Base-by-base conservation (phyloP, 352 stramenopile genomes). In the Hyaloperonospora brassicae region DNA sequence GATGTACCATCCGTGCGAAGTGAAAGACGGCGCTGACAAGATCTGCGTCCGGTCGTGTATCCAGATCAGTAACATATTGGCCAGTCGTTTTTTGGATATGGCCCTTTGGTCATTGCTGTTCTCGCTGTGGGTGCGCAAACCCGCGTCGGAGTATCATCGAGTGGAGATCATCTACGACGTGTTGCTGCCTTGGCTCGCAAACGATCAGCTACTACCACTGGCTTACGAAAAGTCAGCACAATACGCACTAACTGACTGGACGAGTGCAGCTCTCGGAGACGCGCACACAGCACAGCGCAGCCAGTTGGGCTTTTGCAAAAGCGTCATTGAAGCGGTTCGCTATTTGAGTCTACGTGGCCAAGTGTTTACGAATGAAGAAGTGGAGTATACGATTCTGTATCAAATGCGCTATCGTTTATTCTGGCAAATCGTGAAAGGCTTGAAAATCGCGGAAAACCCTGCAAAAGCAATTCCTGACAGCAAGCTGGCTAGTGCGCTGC, bases 101-200 rank as follows among this genome's bases (percentile, higher is more conserved):
- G 80, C 85, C 7, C 90, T 94, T 45, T 95, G 84, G 84, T 74
- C 79, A 43, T 53, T 91, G 40, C 47, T 92, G 23, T 92, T 91
- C 51, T 93, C 84, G 43, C 70, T 93, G 0, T 95, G 85, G 83
- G 68, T 92, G 53, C 81, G 81, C 55, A 87, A 86, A 47, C 79
- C 82, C 4, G 68, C 86, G 23, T 90, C 80, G 46, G 84, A 96
- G 57, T 94, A 93, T 58, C 83, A 96, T 52, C 74, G 84, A 35
- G 72, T 90, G 11, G 83, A 94, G 56, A 89, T 76, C 5, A 68
- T 96, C 22, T 96, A 96, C 54, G 87, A 95, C 50, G 85, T 96
- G 30, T 47, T 96, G 9, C 51, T 96, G 13, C 87, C 87, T 17
- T 95, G 86, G 79, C 72, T 96, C 14, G 78, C 82, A 24, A 73